Conservation (phyloP, 306 rosid genomes). For the Cajanus cajan region DNA sequence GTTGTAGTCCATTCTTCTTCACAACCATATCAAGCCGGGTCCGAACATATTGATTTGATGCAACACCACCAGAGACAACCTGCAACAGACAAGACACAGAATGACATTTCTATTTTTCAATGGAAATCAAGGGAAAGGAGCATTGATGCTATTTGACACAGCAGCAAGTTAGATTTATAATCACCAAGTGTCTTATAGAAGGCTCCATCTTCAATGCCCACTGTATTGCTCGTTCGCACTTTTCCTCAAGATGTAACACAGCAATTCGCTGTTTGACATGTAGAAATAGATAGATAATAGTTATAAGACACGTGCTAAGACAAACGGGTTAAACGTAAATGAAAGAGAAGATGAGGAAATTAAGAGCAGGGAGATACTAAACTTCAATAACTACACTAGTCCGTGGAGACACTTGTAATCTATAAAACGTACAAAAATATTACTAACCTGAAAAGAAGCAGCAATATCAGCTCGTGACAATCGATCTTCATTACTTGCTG, state of each 20-base stretch:
- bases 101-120: slow-evolving; percentile 10
- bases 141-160: background rate
- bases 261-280: slow-evolving; percentile 67
- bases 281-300: background rate
- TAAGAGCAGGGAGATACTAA: background rate
- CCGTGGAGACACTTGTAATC: background rate
- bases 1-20: slow-evolving; percentile 60
- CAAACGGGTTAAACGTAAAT: background rate
- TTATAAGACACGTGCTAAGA: background rate
- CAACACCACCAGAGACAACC: slow-evolving; percentile 98
- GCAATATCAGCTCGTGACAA: slow-evolving; percentile 88
- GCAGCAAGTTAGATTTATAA: slow-evolving; percentile 27
- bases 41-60: slow-evolving; percentile 84
- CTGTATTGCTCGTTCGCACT: slow-evolving; percentile 84
- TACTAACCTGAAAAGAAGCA: slow-evolving; percentile 91
- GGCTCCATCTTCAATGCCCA: slow-evolving; percentile 97
- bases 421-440: slow-evolving; percentile 15
- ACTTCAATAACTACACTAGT: slow-evolving; percentile 12
- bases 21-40: slow-evolving; percentile 74
- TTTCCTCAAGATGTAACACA: slow-evolving; percentile 92
- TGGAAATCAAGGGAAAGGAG: slow-evolving; percentile 16
- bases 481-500: slow-evolving; percentile 67
- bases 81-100: slow-evolving; percentile 37
- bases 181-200: slow-evolving; percentile 74
- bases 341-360: slow-evolving; percentile 1